Base-by-base conservation (phyloP, 495 filamentous ascomycete species). In the Durotheca rogersii region DNA sequence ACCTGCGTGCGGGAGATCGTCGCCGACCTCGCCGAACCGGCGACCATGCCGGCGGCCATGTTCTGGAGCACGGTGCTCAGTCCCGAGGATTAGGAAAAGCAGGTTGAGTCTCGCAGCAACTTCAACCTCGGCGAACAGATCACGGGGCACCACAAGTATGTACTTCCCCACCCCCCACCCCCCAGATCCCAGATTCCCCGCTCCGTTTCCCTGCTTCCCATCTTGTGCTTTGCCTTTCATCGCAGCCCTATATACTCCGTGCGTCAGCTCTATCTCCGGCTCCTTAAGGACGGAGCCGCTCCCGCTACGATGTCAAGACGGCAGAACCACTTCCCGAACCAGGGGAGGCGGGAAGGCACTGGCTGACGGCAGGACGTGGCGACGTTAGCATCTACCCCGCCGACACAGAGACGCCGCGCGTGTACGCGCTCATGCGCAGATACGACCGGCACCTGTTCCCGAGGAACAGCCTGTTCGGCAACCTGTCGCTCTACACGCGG, bases 1-100 rank as follows among this genome's bases (percentile, higher is more conserved):
- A 53, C 49, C 35, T 58, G 55, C 40, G 15, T 49, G 33, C 53
- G 49, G 44, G 55, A 58, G 55, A 20, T 58, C 49, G 40, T 58
- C 2, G 55, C 55, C 11, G 55, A 58, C 11, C 21, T 45, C 10
- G 48, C 35, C 6, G 17, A 44, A 16, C 55, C 55, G 5, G 55
- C 55, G 3, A 49, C 44, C 34, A 58, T 58, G 23, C 4, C 9
- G 9, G 9, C 4, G 23, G 23, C 23, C 23, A 4, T 4, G 55
- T 49, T 58, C 44, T 58, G 55, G 49, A 16, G 25, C 23, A 43
- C 44, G 18, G 39, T 58, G 1, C 12, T 31, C 12, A 23, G 23
- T 3, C 44, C 48, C 23, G 44, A 49, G 12, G 49, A 58, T n/a
- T 7, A 1, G 7, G 48, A 53, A n/a, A 23, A 3, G 9, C 3